Evolutionary conservation across 2,329 filamentous ascomycete genomes (phyloP).

Genomic region (Diaporthe vexans): DNA sequence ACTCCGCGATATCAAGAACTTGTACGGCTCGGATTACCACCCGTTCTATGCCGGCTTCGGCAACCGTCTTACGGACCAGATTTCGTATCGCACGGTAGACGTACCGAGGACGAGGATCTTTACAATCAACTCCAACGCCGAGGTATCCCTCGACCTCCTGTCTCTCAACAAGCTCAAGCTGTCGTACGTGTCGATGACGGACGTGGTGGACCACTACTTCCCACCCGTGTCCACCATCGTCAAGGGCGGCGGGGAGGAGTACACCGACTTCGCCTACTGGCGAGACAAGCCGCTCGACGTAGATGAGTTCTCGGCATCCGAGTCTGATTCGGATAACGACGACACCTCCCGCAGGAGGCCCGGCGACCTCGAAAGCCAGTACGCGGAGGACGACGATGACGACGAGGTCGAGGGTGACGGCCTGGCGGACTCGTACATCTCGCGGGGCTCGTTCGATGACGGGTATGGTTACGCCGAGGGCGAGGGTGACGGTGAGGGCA

Average conservation of each 20-base stretch:
- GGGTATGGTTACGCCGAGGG: conserved; percentile 45
- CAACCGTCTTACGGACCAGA: conserved; percentile 94
- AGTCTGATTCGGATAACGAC: conserved; percentile 70
- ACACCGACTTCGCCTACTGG: conserved; percentile 98
- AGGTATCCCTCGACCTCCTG: conserved; percentile 91
- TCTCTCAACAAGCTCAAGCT: conserved; percentile 96
- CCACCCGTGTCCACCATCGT: conserved; percentile 90
- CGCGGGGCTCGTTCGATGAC: conserved; percentile 54
- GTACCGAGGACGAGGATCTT: conserved; percentile 96
- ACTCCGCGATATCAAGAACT: conserved; percentile 89
- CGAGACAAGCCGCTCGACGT: conserved; percentile 86
- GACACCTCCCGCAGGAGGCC: conserved; percentile 52
- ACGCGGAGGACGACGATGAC: conserved; percentile 59
- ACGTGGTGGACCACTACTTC: conserved; percentile 98
- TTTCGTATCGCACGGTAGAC: conserved; percentile 95
- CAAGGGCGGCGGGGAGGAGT: conserved; percentile 91
- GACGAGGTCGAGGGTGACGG: conserved; percentile 61
- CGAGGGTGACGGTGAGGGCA: conserved; percentile 56
- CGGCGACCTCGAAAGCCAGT: conserved; percentile 64
- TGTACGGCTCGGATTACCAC: conserved; percentile 82
- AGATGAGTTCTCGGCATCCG: conserved; percentile 90
- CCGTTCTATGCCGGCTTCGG: conserved; percentile 98
- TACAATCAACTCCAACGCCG: conserved; percentile 97
- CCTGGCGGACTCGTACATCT: conserved; percentile 61
- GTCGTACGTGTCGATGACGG: conserved; percentile 96